Evolutionary conservation across 2,329 filamentous ascomycete species (phyloP).

Genomic region (Didymella sp.): DNA sequence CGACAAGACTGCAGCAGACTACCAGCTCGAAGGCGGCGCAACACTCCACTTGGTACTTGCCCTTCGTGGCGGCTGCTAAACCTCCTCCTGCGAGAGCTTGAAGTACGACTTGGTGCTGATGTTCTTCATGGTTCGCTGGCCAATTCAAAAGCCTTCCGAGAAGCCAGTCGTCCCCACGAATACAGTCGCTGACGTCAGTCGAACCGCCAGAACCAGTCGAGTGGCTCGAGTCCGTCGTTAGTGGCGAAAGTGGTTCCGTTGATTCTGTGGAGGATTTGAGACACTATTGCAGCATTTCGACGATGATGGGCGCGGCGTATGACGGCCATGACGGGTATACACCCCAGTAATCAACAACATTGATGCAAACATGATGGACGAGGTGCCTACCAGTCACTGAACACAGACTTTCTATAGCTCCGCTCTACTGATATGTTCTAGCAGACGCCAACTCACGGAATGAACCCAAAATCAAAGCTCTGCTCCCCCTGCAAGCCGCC

Average conservation of each 20-base stretch:
- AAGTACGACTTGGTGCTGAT: constrained; percentile 4
- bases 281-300: not conserved
- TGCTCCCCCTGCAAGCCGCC: constrained; percentile 35
- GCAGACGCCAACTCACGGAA: constrained; percentile 6
- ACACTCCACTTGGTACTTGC: constrained; percentile 96
- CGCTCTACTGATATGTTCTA: not conserved
- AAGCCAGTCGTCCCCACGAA: not conserved
- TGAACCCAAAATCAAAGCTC: constrained; percentile 32
- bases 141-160: not conserved
- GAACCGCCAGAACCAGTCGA: not conserved
- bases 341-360: not conserved
- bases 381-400: not conserved
- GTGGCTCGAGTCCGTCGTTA: not conserved
- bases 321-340: not conserved
- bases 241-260: not conserved
- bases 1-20: constrained; percentile 91
- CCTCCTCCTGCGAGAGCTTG: not conserved
- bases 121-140: not conserved
- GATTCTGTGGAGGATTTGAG: not conserved
- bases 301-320: not conserved
- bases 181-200: not conserved
- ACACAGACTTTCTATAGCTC: not conserved
- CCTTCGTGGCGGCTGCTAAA: constrained; percentile 73
- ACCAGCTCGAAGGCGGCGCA: constrained; percentile 87
- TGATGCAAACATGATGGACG: not conserved